Conservation (phyloP, 176 grass and related monocot genomes). For the Zoysia pacifica region DNA sequence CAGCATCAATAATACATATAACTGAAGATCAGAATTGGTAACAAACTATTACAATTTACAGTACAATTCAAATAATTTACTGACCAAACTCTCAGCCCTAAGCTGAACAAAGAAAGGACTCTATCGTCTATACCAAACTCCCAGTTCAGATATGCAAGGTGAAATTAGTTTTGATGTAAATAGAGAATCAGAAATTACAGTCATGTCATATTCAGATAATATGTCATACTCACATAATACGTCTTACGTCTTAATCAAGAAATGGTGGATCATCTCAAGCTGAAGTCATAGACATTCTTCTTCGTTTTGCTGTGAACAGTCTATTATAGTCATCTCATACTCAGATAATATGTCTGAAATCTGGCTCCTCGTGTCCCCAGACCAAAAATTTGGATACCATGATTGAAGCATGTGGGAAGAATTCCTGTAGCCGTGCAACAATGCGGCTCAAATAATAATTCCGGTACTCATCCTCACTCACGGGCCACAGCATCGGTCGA, state of each 20-base stretch:
- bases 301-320: conserved; percentile 76
- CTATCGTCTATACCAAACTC: no score
- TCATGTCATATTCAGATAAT: no score
- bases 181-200: no score
- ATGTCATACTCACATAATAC: no score
- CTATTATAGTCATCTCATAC: conserved; percentile 94
- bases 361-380: conserved; percentile 72
- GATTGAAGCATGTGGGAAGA: conserved; percentile 80
- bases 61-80: neutral
- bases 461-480: conserved; percentile 72
- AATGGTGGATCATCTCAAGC: conserved; percentile 96
- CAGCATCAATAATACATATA: neutral
- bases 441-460: conserved; percentile 75
- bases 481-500: conserved; percentile 46
- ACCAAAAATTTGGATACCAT: conserved; percentile 91
- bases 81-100: neutral
- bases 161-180: no score
- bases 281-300: conserved; percentile 91
- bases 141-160: no score
- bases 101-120: neutral
- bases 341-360: conserved; percentile 93
- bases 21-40: neutral
- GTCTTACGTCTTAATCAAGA: conserved; percentile 41
- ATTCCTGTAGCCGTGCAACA: conserved; percentile 74
- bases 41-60: neutral